Evolutionary conservation across 2,329 filamentous ascomycete species (phyloP).

Genomic region (Xylaria sp.): DNA sequence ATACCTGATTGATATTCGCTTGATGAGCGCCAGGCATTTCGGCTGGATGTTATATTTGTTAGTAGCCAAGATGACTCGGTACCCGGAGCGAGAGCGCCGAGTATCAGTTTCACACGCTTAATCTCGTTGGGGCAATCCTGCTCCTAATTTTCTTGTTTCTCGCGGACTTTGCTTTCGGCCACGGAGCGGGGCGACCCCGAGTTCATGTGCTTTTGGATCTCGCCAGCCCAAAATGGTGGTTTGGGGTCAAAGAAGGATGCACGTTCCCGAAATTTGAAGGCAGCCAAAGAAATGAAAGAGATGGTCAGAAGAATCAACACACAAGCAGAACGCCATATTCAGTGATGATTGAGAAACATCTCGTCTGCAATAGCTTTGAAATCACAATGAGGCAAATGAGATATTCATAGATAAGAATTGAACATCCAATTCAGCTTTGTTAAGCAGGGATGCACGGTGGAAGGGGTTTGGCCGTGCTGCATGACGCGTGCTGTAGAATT

Average conservation of each 20-base stretch:
- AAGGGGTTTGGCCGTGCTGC: background rate
- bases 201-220: background rate
- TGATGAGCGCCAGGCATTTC: slow-evolving; percentile 1
- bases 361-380: no score
- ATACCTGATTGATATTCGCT: slow-evolving; percentile 4
- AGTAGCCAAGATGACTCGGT: background rate
- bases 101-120: slow-evolving; percentile 8
- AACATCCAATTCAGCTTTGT: background rate
- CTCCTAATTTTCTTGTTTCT: background rate
- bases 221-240: background rate
- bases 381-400: no score
- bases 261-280: slow-evolving; percentile 14
- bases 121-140: background rate
- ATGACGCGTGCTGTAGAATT: background rate
- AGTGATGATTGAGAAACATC: no score
- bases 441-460: background rate
- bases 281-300: slow-evolving; percentile 16
- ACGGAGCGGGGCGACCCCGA: background rate
- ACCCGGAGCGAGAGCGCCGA: slow-evolving; percentile 1
- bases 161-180: background rate
- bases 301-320: slow-evolving; percentile 4
- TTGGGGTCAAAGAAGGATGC: slow-evolving; percentile 4
- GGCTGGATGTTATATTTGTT: background rate
- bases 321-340: slow-evolving; percentile 13
- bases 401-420: background rate